Conservation (phyloP, 106 monocot species). For the Acorus gramineus region DNA sequence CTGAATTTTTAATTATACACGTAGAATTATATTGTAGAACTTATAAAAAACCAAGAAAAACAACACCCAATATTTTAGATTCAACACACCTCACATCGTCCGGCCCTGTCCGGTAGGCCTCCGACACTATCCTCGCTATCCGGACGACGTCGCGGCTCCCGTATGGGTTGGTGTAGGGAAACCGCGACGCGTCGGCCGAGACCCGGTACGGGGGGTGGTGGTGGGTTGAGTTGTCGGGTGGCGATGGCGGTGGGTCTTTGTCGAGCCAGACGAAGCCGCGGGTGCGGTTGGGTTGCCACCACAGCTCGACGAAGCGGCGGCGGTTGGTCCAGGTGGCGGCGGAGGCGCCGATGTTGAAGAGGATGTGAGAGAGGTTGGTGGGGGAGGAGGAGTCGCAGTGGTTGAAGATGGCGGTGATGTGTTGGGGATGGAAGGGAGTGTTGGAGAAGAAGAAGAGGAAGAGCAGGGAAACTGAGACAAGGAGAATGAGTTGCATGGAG, state of each 20-base stretch:
- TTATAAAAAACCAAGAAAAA: no score
- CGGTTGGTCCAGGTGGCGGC: not conserved
- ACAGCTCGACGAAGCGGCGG: constrained; percentile 1
- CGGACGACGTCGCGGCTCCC: constrained; percentile 3
- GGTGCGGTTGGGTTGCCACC: constrained; percentile 13
- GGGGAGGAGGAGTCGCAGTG: no score
- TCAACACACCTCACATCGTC: not conserved
- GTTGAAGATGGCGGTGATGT: no score
- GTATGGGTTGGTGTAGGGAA: not conserved
- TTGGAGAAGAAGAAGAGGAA: no score
- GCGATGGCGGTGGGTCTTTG: not conserved
- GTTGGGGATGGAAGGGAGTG: no score
- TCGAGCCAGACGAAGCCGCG: constrained; percentile 17
- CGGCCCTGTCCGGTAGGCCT: not conserved
- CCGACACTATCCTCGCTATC: constrained; percentile 2
- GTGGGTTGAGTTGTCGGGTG: not conserved
- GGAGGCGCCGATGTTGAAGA: constrained; percentile 3
- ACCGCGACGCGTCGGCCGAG: not conserved
- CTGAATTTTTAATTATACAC: no score
- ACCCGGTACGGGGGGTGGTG: not conserved
- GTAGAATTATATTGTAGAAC: no score
- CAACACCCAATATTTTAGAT: no score
- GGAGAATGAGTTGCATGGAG: no score
- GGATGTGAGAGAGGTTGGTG: not conserved
- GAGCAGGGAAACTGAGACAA: no score